phyloP scores from a whole-genome alignment of 2,329 filamentous ascomycete species.

The Raffaelea arxii region DNA sequence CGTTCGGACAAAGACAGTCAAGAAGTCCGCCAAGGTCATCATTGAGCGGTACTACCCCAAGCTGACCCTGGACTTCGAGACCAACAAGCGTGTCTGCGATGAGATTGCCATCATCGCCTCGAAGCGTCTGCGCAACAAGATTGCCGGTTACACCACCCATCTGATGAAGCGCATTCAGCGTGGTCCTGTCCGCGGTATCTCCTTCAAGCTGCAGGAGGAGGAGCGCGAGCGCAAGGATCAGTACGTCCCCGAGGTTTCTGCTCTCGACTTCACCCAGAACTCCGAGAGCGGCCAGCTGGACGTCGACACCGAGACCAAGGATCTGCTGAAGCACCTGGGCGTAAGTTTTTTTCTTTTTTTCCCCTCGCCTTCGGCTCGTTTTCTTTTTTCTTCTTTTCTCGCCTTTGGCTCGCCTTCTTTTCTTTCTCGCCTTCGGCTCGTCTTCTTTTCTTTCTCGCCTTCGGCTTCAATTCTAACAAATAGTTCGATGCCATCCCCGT shows the following conservation, averaged over 20 bases:
- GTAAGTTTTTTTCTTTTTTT: conserved; percentile 50
- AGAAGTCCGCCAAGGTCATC: conserved; percentile 94
- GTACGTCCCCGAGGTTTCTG: conserved; percentile 98
- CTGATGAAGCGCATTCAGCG: conserved; percentile 99
- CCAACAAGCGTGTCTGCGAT: conserved; percentile 87
- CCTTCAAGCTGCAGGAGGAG: conserved; percentile 99
- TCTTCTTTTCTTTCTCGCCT: not conserved
- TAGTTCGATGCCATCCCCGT: conserved; percentile 97
- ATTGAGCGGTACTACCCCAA: conserved; percentile 98
- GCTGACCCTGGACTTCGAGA: conserved; percentile 98
- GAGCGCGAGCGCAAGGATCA: conserved; percentile 99
- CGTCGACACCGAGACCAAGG: conserved; percentile 96
- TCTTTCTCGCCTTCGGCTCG: not conserved
- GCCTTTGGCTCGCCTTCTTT: too few relatives aligned
- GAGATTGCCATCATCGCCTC: conserved; percentile 99
- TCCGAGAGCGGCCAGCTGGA: conserved; percentile 88
- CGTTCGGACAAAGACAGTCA: conserved; percentile 61
- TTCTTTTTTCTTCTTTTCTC: not conserved
- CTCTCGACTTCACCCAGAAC: conserved; percentile 95
- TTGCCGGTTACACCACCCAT: conserved; percentile 97
- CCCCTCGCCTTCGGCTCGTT: too few relatives aligned
- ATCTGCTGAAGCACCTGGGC: conserved; percentile 95
- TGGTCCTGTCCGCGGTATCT: conserved; percentile 98
- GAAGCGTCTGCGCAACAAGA: conserved; percentile 98
- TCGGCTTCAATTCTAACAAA: not conserved